Conservation (phyloP, 768 basidiomycete genomes). For the Suillus spraguei region DNA sequence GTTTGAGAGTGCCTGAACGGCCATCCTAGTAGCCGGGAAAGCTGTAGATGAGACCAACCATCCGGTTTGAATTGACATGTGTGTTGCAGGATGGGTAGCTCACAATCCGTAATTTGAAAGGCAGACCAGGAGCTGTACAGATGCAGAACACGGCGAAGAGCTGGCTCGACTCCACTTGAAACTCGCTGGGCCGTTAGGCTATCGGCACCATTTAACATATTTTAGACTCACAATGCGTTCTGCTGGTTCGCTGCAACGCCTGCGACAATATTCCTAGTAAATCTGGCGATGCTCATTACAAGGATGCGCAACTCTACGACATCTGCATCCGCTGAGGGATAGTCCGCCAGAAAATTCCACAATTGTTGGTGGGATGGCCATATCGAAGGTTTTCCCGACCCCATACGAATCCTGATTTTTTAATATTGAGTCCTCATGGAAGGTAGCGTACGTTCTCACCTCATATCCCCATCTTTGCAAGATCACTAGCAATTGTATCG, state of each 20-base stretch:
- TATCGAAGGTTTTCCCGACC: constrained; percentile 43
- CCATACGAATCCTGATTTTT: constrained; percentile 36
- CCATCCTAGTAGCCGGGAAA: constrained; percentile 60
- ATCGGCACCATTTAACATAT: background rate
- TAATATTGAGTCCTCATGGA: background rate
- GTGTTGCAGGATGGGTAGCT: constrained; percentile 22
- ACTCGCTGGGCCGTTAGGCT: constrained; percentile 10
- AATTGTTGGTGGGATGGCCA: constrained; percentile 58
- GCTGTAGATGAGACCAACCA: constrained; percentile 45
- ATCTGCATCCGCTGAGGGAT: constrained; percentile 38
- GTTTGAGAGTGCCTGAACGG: constrained; percentile 83
- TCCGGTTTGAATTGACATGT: background rate
- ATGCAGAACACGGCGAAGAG: constrained; percentile 67
- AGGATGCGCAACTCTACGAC: constrained; percentile 40
- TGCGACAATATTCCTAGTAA: constrained; percentile 85
- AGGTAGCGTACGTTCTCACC: constrained; percentile 22
- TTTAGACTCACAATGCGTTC: constrained; percentile 64
- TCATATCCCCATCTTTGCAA: constrained; percentile 47
- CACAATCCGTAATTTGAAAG: constrained; percentile 63
- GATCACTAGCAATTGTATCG: constrained; percentile 51
- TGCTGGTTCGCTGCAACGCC: constrained; percentile 73
- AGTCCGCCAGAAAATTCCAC: constrained; percentile 46
- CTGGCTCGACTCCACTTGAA: constrained; percentile 68
- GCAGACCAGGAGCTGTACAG: constrained; percentile 78
- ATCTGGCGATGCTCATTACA: constrained; percentile 61